These are phyloP conservation scores for Mortierella polycephala DNA, from an alignment of 371 early-diverging fungal genomes.

Conservation along the genomic window DNA sequence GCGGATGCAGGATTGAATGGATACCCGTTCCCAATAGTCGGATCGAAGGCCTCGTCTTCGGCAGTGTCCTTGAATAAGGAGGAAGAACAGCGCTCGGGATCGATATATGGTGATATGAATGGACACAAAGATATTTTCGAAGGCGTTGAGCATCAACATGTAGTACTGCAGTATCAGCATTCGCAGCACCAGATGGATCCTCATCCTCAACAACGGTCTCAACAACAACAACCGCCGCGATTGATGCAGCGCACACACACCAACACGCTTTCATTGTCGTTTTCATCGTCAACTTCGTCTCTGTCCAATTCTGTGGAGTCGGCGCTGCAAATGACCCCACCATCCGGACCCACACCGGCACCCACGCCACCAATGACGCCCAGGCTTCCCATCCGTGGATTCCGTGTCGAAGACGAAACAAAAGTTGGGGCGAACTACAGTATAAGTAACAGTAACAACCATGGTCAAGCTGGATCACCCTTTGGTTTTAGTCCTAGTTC, in stretches of 20 bases:
- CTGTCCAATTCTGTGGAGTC: neutral
- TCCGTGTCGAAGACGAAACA: neutral
- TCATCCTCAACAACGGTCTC: neutral
- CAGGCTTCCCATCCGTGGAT: conserved; percentile 1
- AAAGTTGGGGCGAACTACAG: neutral
- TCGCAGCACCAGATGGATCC: neutral
- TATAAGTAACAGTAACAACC: neutral
- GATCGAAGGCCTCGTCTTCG: conserved; percentile 1
- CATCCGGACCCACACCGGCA: conserved; percentile 3
- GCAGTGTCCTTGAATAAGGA: neutral
- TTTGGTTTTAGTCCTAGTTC: neutral
- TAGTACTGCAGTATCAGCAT: conserved; percentile 4
- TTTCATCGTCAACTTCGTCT: neutral
- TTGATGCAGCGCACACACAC: too few species aligned
- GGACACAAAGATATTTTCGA: conserved; percentile 13
- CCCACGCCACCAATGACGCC: conserved; percentile 8
- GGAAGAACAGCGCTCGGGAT: neutral
- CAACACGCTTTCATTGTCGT: neutral
- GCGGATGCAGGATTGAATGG: neutral
- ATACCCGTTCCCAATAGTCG: conserved; percentile 26
- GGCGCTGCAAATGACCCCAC: neutral
- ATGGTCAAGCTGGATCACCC: too few species aligned
- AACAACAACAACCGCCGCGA: conserved; percentile 1
- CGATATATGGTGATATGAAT: neutral
- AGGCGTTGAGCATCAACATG: conserved; percentile 4